Base-by-base conservation (phyloP, 2,329 filamentous ascomycete species). In the Trichoderma oligosporum region DNA sequence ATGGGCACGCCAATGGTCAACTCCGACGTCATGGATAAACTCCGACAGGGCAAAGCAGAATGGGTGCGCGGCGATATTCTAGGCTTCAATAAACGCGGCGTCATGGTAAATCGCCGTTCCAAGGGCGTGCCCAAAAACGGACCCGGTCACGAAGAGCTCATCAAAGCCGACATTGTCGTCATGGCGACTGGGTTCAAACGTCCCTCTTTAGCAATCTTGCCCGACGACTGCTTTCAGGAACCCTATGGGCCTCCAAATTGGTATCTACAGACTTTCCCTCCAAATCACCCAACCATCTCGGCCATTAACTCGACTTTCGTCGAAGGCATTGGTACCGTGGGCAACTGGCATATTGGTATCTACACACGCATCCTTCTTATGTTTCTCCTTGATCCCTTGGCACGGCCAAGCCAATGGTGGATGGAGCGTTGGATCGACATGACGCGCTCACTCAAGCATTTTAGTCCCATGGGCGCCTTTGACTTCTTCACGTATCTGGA, bases 401-500 rank as follows among this genome's bases (percentile, higher is more conserved):
- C 89, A 0, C 80, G 88, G 0, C 90, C 91, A 0, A 81, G 79
- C 2, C 78, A 85, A 4, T 83, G 80, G 62, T 87, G 87, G 83
- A 95, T 94, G 89, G 81, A 88, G 72, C 79, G 84, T 22, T 95
- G 91, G 90, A 91, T 96, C 65, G 88, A 91, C 67, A 88, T 93
- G 80, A 95, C 89, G 1, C 79, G 83, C 27, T 70, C 84, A 3
- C 75, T 95, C 59, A 95, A 95, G 72, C 71, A 72, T 2, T 77
- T 79, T 9, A 84, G 87, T 2, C 89, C 90, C 0, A 89, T 84
- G 0, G 85, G 82, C 0, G 89, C 89, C 0, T 93, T 95, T 65
- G 89, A 95, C 68, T 95, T 95, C 74, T 94, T 95, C 69, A 95
- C 91, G 0, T 95, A 95, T 65, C 79, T 88, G 0, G 91, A 96